Evolutionary conservation across 2,329 filamentous ascomycete species (phyloP), one percentile per base, ranked within the genome.

Genomic region (Cercospora zeae-maydis): DNA sequence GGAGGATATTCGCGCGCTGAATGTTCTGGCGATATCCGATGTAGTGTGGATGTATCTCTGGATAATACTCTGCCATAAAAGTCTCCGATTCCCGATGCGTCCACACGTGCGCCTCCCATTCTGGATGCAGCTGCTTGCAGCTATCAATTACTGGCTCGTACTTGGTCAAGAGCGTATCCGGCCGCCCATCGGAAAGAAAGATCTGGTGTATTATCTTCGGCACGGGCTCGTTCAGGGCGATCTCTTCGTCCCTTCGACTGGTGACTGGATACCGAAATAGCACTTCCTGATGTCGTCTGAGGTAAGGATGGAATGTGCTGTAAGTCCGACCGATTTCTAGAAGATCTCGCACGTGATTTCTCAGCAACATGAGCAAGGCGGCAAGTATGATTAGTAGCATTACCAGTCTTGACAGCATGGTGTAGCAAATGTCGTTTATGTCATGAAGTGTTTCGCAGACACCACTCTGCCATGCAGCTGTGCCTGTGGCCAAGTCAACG

Each of bases 181-280:
- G 33, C 11, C 59, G 60, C 1, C 69, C 65, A 21, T 70, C 61
- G 2, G 66, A 59, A 8, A 73, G 66, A 51, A 63, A 69, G 16
- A 73, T 73, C 36, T 70, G 71, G 52, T 72, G 71, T 13, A 73
- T 69, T 31, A 71, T 70, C 31, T 63, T 68, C 5, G 70, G 69
- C 1, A 67, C 61, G 1, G 65, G 60, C 5, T 65, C 45, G 11
- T 54, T 7, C 7, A 64, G 31, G 7, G 54, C 57, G 24, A 63
- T 60, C 14, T 39, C 56, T 16, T 58, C 36, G 9, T 59, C 21
- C 42, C 24, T n/a, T 6, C 42, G 27, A 45, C 53, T 49, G 7
- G 57, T 45, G 21, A 39, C 33, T 6, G 63, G 59, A 31, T 70
- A 71, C 56, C 60, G 62, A 49, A 68, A 66, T 0, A 71, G 59